Base-by-base conservation (phyloP, 352 stramenopile species). In the Phytophthora multivora region DNA sequence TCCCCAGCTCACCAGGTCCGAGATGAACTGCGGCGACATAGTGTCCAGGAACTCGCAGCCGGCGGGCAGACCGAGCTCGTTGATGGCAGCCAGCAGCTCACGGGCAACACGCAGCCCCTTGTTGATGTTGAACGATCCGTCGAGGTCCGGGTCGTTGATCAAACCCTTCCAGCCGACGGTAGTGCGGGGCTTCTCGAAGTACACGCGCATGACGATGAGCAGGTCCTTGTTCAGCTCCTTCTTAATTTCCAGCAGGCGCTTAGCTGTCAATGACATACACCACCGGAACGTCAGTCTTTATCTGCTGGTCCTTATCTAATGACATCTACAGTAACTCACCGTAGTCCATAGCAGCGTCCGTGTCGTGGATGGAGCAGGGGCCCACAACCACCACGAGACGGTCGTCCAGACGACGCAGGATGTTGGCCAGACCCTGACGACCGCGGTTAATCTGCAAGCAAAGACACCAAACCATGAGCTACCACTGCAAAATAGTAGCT, bases 101-200 rank as follows among this genome's bases (percentile, higher is more conserved):
- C 89, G 88, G 1, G 86, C 89, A 8, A 95, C 75, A 23, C 84
- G 84, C 9, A 97, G 73, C 2, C 87, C 89, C 73, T 97, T 95
- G 82, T 96, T 97, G 72, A 97, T 97, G 70, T 96, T 95, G 72
- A 96, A 97, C 28, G 86, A 91, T 63, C 85, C 86, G 43, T 96
- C 77, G 36, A 97, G 83, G 62, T 97, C 85, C 46, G 89, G 89
- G 68, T 97, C 87, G 66, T 97, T 97, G 74, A 97, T 97, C 63
- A 97, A 62, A 7, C 89, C 89, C 59, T 97, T 97, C 89, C 89
- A 97, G 42, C 89, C 89, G 2, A 97, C 83, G 7, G 89, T 97
- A 31, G 89, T 97, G 40, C 89, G 83, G 21, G 89, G 89, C 69
- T 97, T 97, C 60, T 97, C 89, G 61, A 97, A 97, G 79, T 97